A percentile compares a stretch with the other conserved stretches of the same genome.
Evolutionary conservation across 768 basidiomycete genomes (phyloP).

Genomic region (Nidula microcarpa): DNA sequence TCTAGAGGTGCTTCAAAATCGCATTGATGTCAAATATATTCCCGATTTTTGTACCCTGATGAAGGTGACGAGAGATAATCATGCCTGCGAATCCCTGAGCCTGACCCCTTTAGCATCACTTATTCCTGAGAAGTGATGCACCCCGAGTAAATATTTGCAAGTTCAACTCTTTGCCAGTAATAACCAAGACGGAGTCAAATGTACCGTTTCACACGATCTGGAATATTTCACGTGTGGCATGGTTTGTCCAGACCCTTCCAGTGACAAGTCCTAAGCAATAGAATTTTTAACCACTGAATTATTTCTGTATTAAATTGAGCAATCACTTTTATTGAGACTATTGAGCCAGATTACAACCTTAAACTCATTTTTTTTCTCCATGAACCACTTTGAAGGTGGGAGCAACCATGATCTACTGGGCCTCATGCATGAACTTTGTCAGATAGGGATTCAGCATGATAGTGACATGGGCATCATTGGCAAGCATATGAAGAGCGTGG

Average conservation of each 20-base stretch:
- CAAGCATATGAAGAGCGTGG: too few relatives aligned
- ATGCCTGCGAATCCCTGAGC: background rate
- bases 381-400: background rate
- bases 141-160: background rate
- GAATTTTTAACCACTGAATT: background rate
- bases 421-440: background rate
- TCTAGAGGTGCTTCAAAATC: too few relatives aligned
- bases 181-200: background rate
- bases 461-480: too few relatives aligned
- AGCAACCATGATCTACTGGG: background rate
- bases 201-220: too few relatives aligned
- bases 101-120: background rate
- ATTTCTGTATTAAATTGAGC: background rate
- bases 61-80: background rate
- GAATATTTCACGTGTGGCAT: too few relatives aligned
- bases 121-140: background rate
- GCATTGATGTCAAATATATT: too few relatives aligned
- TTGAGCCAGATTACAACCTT: background rate
- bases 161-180: background rate
- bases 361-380: background rate
- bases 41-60: background rate
- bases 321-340: too few relatives aligned
- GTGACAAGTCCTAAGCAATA: background rate
- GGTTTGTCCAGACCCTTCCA: too few relatives aligned
- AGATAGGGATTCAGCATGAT: too few relatives aligned